phyloP scores from a whole-genome alignment of 306 rosid genomes.

The Calophaca sinica region DNA sequence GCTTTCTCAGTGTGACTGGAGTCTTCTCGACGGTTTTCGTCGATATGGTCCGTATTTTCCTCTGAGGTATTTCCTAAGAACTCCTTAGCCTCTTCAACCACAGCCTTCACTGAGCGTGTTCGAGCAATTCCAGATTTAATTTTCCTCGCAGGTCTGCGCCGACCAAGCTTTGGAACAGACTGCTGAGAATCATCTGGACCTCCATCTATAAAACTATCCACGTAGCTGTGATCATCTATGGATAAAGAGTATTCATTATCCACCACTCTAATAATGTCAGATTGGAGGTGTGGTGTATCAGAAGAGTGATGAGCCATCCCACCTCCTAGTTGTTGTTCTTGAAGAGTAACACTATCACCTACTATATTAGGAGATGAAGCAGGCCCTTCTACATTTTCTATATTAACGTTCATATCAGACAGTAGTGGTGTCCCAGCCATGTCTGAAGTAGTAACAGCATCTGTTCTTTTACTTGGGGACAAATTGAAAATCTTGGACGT shows the following conservation, averaged over 20 bases:
- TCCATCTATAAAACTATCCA: slow-evolving; percentile 64
- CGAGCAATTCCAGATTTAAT: slow-evolving; percentile 64
- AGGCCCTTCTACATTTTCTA: slow-evolving; percentile 48
- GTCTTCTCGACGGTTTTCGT: slow-evolving; percentile 62
- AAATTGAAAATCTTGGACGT: slow-evolving; percentile 64
- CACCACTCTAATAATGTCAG: slow-evolving; percentile 47
- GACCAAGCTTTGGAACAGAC: slow-evolving; percentile 62
- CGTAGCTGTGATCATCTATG: slow-evolving; percentile 60
- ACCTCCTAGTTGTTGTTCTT: slow-evolving; percentile 50
- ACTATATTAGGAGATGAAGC: slow-evolving; percentile 40
- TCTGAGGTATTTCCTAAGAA: slow-evolving; percentile 64
- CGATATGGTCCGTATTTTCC: slow-evolving; percentile 45
- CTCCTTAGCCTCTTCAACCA: slow-evolving; percentile 76
- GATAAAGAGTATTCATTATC: slow-evolving; percentile 54
- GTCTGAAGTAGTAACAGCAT: slow-evolving; percentile 53
- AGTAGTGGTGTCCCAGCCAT: slow-evolving; percentile 44
- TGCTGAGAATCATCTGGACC: slow-evolving; percentile 75
- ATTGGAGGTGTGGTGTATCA: slow-evolving; percentile 46
- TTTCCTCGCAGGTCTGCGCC: slow-evolving; percentile 53
- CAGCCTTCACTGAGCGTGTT: slow-evolving; percentile 78
- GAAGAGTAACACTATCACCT: slow-evolving; percentile 48
- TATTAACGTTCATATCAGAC: slow-evolving; percentile 47
- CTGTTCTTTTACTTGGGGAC: slow-evolving; percentile 68
- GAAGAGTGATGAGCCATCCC: slow-evolving; percentile 45
- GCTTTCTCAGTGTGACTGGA: slow-evolving; percentile 54